A percentile compares a stretch with the other conserved stretches of the same genome.
Evolutionary conservation across 495 filamentous ascomycete genomes (phyloP).

Genomic region (Tuber melanosporum): DNA sequence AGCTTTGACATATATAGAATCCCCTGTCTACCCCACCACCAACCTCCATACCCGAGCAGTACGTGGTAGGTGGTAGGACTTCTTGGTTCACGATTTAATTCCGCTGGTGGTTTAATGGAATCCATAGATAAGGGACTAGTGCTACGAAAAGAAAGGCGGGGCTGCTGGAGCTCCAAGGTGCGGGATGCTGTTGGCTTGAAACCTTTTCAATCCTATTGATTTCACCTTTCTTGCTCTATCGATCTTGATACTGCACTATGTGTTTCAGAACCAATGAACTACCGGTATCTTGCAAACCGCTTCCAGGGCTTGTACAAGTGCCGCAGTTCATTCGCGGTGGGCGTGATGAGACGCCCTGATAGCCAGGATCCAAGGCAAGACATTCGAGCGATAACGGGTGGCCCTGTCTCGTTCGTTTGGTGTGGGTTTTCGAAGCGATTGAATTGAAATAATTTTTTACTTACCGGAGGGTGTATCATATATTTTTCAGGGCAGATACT

Average conservation of each 20-base stretch:
- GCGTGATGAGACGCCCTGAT: not conserved
- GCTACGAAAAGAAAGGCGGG: too few species aligned
- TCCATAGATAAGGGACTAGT: not conserved
- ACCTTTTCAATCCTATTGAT: not conserved
- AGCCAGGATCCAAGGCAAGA: not conserved
- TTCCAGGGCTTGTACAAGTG: not conserved
- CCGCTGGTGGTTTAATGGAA: not conserved
- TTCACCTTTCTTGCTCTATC: not conserved
- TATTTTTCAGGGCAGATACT: too few species aligned
- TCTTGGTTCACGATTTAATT: not conserved
- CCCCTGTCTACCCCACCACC: too few species aligned
- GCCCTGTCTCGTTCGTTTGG: not conserved
- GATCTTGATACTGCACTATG: not conserved
- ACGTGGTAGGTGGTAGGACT: not conserved
- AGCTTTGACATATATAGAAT: too few species aligned
- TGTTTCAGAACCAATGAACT: not conserved
- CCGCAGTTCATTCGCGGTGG: not conserved
- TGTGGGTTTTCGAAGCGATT: not conserved
- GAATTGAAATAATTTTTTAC: not conserved
- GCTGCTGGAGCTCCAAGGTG: not conserved
- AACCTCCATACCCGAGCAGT: not conserved
- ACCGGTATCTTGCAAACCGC: not conserved
- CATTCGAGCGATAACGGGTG: not conserved
- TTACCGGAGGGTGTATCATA: not conserved
- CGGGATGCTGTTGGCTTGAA: not conserved